These are phyloP conservation scores for Thelephora aurantiotincta DNA, from an alignment of 768 basidiomycete species.

Conservation along the genomic window DNA sequence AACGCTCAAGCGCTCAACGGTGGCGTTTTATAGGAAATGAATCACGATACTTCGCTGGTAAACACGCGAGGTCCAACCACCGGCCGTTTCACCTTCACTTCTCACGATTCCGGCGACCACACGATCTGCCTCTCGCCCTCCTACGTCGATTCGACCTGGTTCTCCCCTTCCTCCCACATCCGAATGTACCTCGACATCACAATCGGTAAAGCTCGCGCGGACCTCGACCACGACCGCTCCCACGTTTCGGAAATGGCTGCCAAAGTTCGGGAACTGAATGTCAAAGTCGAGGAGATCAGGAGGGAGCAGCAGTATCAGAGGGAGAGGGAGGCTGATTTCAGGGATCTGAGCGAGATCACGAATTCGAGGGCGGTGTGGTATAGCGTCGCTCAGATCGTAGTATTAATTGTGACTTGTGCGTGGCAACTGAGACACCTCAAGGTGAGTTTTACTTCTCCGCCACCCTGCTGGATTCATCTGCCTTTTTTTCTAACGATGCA, in stretches of 20 bases:
- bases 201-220: constrained; percentile 77
- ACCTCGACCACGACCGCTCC: constrained; percentile 75
- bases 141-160: constrained; percentile 71
- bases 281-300: constrained; percentile 83
- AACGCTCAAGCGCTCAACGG: not conserved
- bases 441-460: constrained; percentile 29
- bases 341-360: constrained; percentile 78
- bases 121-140: constrained; percentile 92
- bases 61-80: constrained; percentile 84
- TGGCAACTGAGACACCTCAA: constrained; percentile 93
- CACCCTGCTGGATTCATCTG: no score
- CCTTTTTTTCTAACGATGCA: not conserved
- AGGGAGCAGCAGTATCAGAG: constrained; percentile 97
- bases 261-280: constrained; percentile 86
- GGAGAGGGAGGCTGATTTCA: constrained; percentile 84
- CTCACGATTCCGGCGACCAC: constrained; percentile 94
- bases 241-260: constrained; percentile 72
- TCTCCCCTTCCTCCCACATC: constrained; percentile 65
- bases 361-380: constrained; percentile 96
- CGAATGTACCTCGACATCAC: constrained; percentile 90
- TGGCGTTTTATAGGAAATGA: constrained; percentile 59
- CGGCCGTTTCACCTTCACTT: constrained; percentile 94
- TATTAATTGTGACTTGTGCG: constrained; percentile 70
- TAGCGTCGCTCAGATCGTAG: constrained; percentile 73
- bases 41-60: constrained; percentile 61